These are phyloP conservation scores for Vitis rotundifolia DNA, from an alignment of 164 flowering plant species.

Conservation along the genomic window DNA sequence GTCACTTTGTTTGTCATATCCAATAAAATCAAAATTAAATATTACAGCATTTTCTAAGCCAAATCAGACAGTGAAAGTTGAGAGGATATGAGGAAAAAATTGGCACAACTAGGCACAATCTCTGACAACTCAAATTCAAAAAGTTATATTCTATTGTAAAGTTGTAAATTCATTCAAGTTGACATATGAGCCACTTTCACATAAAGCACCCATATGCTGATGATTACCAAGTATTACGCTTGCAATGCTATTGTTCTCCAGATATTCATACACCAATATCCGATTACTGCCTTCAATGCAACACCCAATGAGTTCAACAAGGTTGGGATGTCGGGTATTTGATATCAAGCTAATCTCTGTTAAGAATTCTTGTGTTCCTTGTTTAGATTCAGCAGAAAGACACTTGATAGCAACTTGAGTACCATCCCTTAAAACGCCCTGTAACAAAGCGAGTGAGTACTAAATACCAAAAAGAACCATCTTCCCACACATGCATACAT, in stretches of 20 bases:
- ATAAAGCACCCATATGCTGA: neutral
- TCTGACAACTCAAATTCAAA: neutral
- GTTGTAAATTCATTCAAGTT: neutral
- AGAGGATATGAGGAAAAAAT: neutral
- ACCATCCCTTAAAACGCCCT: conserved; percentile 77
- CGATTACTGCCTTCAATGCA: conserved; percentile 66
- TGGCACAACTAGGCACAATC: neutral
- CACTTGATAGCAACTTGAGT: conserved; percentile 68
- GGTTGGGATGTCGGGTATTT: conserved; percentile 69
- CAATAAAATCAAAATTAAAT: neutral
- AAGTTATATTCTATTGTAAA: neutral
- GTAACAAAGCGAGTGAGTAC: conserved; percentile 18
- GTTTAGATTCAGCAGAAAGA: conserved; percentile 79
- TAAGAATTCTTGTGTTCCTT: conserved; percentile 73
- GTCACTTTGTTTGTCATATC: neutral
- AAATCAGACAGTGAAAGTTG: neutral
- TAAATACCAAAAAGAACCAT: neutral
- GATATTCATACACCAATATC: conserved; percentile 74
- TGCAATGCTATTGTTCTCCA: conserved; percentile 85
- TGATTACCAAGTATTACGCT: conserved; percentile 56
- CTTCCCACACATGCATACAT: neutral
- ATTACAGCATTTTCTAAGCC: neutral
- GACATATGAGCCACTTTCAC: neutral
- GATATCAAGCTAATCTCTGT: conserved; percentile 81
- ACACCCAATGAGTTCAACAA: conserved; percentile 77